Percentiles rank a stretch among this genome's conserved stretches.
These are phyloP conservation scores for Lodderomyces elongisporus DNA, from an alignment of 1,139 yeast genomes.

Conservation along the genomic window DNA sequence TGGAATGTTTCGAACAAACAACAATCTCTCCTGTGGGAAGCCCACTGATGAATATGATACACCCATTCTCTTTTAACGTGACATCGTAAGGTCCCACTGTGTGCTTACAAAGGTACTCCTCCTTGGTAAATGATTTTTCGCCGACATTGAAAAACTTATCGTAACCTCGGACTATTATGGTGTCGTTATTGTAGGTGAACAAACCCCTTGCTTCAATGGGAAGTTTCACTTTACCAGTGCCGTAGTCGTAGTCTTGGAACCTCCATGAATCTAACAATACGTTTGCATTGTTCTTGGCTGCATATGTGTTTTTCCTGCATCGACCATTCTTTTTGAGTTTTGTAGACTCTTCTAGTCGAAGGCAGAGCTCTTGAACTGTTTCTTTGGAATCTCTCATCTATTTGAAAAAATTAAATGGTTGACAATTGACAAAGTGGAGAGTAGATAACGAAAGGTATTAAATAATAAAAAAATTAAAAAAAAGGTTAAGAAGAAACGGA, in stretches of 20 bases:
- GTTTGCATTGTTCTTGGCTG: constrained; percentile 11
- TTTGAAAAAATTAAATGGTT: background rate
- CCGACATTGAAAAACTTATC: constrained; percentile 87
- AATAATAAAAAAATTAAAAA: too few relatives aligned
- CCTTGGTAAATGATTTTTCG: constrained; percentile 55
- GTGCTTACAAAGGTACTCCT: constrained; percentile 36
- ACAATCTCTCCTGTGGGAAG: constrained; percentile 66
- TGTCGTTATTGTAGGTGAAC: constrained; percentile 50
- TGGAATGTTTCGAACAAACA: constrained; percentile 85
- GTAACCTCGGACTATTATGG: constrained; percentile 78
- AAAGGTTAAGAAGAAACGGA: too few relatives aligned
- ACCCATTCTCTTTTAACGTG: constrained; percentile 88
- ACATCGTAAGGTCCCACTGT: constrained; percentile 77
- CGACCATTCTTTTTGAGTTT: constrained; percentile 21
- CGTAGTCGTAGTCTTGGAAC: constrained; percentile 86
- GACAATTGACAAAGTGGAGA: too few relatives aligned
- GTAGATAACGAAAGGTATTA: too few relatives aligned
- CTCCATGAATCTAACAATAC: constrained; percentile 54
- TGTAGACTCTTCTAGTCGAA: constrained; percentile 16
- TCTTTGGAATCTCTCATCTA: constrained; percentile 13
- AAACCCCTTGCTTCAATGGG: constrained; percentile 84
- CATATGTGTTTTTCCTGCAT: constrained; percentile 18
- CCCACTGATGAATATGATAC: constrained; percentile 81
- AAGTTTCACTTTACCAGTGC: constrained; percentile 41
- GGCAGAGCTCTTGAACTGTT: constrained; percentile 13